These are phyloP conservation scores for Karstenula rhodostoma DNA, from an alignment of 2,329 filamentous ascomycete species.

Conservation along the genomic window DNA sequence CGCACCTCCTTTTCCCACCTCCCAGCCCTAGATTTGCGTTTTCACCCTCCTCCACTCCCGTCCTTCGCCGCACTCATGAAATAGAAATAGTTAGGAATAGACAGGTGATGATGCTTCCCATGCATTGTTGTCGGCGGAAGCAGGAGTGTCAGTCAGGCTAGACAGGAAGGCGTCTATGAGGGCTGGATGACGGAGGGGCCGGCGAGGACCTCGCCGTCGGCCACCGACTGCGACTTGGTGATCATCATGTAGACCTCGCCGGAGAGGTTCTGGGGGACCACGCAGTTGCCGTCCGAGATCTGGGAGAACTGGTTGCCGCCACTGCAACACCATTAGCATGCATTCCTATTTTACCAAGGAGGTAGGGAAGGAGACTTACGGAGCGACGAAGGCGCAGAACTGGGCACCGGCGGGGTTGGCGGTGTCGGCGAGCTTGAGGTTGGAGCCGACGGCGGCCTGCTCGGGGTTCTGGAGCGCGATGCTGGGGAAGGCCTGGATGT, in stretches of 20 bases:
- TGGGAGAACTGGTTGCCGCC: slow-evolving; percentile 59
- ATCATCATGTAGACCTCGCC: slow-evolving; percentile 75
- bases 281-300: slow-evolving; percentile 65
- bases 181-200: slow-evolving; percentile 54
- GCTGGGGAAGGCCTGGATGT: slow-evolving; percentile 69
- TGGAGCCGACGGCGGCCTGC: slow-evolving; percentile 49
- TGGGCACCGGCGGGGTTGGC: slow-evolving; percentile 55
- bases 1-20: slow-evolving; percentile 23
- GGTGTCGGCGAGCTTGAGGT: slow-evolving; percentile 49
- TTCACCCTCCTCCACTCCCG: neutral
- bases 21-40: neutral
- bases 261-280: slow-evolving; percentile 67
- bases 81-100: slow-evolving; percentile 6
- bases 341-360: neutral
- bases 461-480: slow-evolving; percentile 62
- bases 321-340: slow-evolving; percentile 37
- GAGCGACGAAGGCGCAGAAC: slow-evolving; percentile 74
- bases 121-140: too few species aligned
- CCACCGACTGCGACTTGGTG: slow-evolving; percentile 56
- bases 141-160: too few species aligned
- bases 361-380: slow-evolving; percentile 45
- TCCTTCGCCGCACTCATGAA: slow-evolving; percentile 15
- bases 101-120: slow-evolving; percentile 1
- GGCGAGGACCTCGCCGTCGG: slow-evolving; percentile 65
- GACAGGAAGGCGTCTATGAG: slow-evolving; percentile 36